These are phyloP conservation scores for Eimeria praecox DNA, from an alignment of 169 alveolate species.

Conservation along the genomic window DNA sequence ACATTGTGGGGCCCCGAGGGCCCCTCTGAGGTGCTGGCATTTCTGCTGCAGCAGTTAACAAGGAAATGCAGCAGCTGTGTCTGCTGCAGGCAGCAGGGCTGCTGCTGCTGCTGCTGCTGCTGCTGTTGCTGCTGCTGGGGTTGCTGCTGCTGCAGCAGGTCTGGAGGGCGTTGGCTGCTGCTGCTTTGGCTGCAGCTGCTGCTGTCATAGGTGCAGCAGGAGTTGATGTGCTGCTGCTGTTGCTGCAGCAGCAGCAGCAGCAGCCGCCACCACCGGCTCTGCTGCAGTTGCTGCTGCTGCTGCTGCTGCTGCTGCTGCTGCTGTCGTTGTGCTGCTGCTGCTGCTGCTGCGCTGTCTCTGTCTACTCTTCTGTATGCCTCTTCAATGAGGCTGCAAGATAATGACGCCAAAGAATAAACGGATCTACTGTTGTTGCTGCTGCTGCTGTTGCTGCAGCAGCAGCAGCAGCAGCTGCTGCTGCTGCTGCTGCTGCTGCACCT, in stretches of 20 bases:
- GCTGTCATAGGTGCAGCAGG: neutral
- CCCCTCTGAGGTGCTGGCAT: too few species aligned
- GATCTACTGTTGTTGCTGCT: too few species aligned
- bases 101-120: too few species aligned
- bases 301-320: neutral
- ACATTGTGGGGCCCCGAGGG: neutral
- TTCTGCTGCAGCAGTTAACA: too few species aligned
- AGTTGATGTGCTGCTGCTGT: too few species aligned
- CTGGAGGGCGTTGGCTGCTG: neutral
- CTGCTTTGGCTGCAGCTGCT: neutral
- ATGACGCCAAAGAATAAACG: neutral
- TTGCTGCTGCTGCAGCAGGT: too few species aligned
- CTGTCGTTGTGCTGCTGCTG: neutral
- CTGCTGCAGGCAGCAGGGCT: too few species aligned
- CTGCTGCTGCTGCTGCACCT: slow-evolving; percentile 1
- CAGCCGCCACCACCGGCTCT: too few species aligned
- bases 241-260: too few species aligned
- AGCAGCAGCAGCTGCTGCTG: neutral
- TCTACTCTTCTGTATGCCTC: neutral
- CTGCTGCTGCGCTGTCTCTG: too few species aligned
- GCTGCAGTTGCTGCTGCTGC: neutral
- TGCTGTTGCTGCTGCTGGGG: too few species aligned
- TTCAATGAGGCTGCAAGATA: neutral
- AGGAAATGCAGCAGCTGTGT: too few species aligned
- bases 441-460: neutral